Evolutionary conservation across 108 stramenopile species (phyloP).

Genomic region (Skeletonema potamos): DNA sequence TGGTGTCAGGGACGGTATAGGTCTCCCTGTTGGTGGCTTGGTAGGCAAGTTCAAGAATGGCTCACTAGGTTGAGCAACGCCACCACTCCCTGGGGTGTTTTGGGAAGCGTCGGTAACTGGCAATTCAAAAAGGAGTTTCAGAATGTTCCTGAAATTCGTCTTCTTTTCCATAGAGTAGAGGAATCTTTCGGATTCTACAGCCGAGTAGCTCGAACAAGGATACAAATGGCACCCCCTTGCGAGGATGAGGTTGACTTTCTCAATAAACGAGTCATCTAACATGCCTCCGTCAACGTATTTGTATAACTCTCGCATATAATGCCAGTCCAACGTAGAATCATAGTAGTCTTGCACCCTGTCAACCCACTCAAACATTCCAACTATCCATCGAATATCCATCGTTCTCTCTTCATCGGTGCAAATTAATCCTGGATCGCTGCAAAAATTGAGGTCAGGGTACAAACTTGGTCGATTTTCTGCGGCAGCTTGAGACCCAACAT

Average conservation of each 20-base stretch:
- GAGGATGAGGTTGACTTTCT: conserved; percentile 19
- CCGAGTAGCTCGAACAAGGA: conserved; percentile 2
- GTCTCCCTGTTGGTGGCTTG: neutral
- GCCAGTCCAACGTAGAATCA: conserved; percentile 5
- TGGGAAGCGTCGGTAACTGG: neutral
- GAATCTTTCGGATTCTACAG: conserved; percentile 9
- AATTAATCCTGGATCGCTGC: conserved; percentile 16
- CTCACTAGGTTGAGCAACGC: neutral
- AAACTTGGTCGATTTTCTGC: conserved; percentile 29
- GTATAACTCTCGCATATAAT: conserved; percentile 13
- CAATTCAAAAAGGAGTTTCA: conserved; percentile 24
- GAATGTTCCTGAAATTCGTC: conserved; percentile 25
- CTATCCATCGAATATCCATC: conserved; percentile 24
- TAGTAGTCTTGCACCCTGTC: conserved; percentile 31
- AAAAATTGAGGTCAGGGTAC: conserved; percentile 40
- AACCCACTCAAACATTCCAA: conserved; percentile 42
- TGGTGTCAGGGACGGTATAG: neutral
- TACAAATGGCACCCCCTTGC: conserved; percentile 16
- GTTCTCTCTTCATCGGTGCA: conserved; percentile 16
- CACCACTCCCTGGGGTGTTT: neutral
- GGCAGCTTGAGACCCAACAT: conserved; percentile 16
- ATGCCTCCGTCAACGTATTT: conserved; percentile 36
- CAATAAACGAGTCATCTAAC: conserved; percentile 26
- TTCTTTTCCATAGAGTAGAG: conserved; percentile 15
- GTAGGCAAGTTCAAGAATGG: neutral